A percentile compares a stretch with the other conserved stretches of the same genome.
These are phyloP conservation scores for Rhinocladiella similis DNA, from an alignment of 2,329 filamentous ascomycete species.

Conservation along the genomic window DNA sequence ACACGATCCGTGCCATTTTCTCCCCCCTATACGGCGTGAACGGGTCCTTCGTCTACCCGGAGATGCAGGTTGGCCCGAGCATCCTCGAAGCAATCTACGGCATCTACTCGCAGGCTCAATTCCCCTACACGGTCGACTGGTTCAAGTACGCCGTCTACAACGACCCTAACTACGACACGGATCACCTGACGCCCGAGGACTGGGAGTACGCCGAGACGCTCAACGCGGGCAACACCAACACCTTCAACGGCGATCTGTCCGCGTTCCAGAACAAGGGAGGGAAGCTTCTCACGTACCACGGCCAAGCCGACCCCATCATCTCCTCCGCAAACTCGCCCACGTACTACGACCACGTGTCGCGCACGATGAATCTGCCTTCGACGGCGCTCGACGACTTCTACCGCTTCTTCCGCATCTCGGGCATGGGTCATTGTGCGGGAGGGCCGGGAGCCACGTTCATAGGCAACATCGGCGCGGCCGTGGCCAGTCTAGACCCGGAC, in stretches of 20 bases:
- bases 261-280: conserved; percentile 46
- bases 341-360: conserved; percentile 50
- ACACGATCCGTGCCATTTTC: conserved; percentile 34
- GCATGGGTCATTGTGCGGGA: conserved; percentile 52
- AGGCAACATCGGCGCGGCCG: conserved; percentile 33
- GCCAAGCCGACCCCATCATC: conserved; percentile 51
- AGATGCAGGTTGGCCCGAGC: conserved; percentile 39
- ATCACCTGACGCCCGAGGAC: conserved; percentile 3
- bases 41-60: conserved; percentile 35
- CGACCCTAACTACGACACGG: conserved; percentile 38
- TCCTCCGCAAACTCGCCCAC: conserved; percentile 52
- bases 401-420: conserved; percentile 55
- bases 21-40: conserved; percentile 36
- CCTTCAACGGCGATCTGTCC: conserved; percentile 49
- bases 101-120: conserved; percentile 38
- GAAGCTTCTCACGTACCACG: conserved; percentile 46
- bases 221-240: conserved; percentile 42
- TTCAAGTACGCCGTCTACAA: conserved; percentile 46
- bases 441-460: conserved; percentile 48
- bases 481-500: conserved; percentile 30
- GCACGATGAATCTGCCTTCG: conserved; percentile 38
- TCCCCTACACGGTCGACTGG: conserved; percentile 36
- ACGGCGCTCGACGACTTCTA: conserved; percentile 42
- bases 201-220: conserved; percentile 37
- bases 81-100: conserved; percentile 35